Conservation (phyloP, 768 basidiomycete species). For the Gymnopilus dilepis region DNA sequence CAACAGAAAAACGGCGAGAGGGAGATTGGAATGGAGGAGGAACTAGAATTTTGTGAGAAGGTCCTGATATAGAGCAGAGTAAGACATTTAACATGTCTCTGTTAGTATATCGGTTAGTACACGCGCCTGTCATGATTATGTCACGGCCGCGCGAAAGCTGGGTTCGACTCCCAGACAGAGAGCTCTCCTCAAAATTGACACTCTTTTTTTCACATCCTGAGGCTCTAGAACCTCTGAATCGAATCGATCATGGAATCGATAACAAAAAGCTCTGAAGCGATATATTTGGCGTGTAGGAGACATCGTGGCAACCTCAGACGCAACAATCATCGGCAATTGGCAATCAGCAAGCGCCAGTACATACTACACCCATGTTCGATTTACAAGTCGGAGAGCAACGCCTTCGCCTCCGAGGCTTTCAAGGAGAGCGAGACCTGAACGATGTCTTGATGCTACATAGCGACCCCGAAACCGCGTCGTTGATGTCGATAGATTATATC, state of each 20-base stretch:
- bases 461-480: not conserved
- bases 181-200: not conserved
- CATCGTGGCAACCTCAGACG: no score
- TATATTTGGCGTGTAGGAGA: no score
- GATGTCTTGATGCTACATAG: not conserved
- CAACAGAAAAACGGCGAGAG: no score
- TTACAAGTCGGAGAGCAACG: not conserved
- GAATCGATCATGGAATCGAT: not conserved
- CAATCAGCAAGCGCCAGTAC: no score
- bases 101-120: conserved; percentile 23
- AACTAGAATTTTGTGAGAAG: no score
- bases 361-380: no score
- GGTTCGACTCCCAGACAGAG: conserved; percentile 16
- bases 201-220: not conserved
- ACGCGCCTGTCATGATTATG: conserved; percentile 13
- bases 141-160: conserved; percentile 14
- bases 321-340: no score
- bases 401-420: conserved; percentile 5
- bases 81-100: not conserved
- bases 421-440: not conserved
- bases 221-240: no score
- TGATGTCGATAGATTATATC: not conserved
- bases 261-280: no score
- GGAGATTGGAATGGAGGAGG: not conserved
- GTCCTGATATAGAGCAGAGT: not conserved